Base-by-base conservation (phyloP, 2,329 filamentous ascomycete genomes). In the Cercospora brassicicola region DNA sequence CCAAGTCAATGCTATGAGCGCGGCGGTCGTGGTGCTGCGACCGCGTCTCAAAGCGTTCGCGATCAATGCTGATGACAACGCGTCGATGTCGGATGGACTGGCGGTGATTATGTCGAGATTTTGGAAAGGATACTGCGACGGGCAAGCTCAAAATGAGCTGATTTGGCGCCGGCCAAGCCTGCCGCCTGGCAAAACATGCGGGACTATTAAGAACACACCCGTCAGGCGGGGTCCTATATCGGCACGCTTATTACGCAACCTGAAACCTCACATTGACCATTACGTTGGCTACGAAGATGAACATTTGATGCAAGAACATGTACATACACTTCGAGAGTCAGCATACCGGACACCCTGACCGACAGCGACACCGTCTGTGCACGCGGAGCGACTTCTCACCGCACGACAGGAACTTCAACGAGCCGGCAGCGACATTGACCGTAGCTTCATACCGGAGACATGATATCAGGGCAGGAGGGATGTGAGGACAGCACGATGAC, bases 81-180 rank as follows among this genome's bases (percentile, higher is more conserved):
- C 48, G 48, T 53, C 48, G 13, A 53, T 39, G 30, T 63, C 18
- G 30, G 51, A 23, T 42, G 51, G 62, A 31, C 13, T 31, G 51
- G 62, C 55, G 62, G 26, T 62, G 59, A 64, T 64, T 64, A 64
- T 57, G 62, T 39, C 13, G 51, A 55, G 62, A 64, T 64, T 57
- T 64, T 18, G 53, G 15, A 28, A 33, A 18, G 18, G 55, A 57
- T 42, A 26, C 61, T 63, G 51, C n/a, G 23, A 57, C 31, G 51
- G 62, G 33, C 20, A 57, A 26, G 31, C 30, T 30, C 9, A 48
- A 64, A 64, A 64, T 36, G 62, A 33, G 62, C 53, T 53, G 51
- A 64, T 64, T 57, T 57, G 31, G 30, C 13, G 15, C 18, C 11
- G 18, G 51, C 62, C 62, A 64, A 64, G 62, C 45, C 20, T 57